Base-by-base conservation (phyloP, 2,329 filamentous ascomycete species). In the Arthrocladium fulminans region DNA sequence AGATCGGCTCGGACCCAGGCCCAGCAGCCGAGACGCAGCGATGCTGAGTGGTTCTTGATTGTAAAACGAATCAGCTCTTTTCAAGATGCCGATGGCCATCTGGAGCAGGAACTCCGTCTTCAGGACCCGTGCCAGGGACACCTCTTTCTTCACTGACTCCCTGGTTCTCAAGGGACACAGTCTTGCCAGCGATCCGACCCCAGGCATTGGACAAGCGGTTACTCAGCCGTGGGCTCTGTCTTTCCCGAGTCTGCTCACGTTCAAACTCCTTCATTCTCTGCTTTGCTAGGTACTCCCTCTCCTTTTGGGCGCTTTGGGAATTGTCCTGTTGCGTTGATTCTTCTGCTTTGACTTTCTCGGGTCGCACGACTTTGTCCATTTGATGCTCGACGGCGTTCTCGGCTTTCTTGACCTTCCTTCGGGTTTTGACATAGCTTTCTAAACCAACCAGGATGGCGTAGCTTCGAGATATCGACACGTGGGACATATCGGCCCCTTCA, bases 391-490 rank as follows among this genome's bases (percentile, higher is more conserved):
- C 58, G 51, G 75, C 76, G 48, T 73, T 69, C 50, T 69, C 60
- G 9, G 74, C 57, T 39, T 68, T 65, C 66, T 84, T 85, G 27
- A 83, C 74, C 60, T 81, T 81, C 49, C 73, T 72, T 43, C 81
- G 79, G 10, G 82, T 83, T 58, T 81, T 81, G 43, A 83, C 68
- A 61, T 94, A 95, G 12, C 81, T 77, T 69, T 95, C 88, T 3
- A 95, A 72, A 0, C 89, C 89, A 0, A 89, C 77, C 1, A 95
- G 73, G 0, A 94, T 80, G 0, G 85, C 83, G 61, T 94, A 95
- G 1, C 83, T 84, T 58, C 88, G 83, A 35, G 82, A 87, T 39
- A 94, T 85, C 15, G 81, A 84, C 9, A 94, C 81, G 22, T 78
- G 81, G 12, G 76, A 79, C 77, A 89, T 85, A 63, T 96, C 88